Percentiles rank a stretch among this genome's conserved stretches.
Conservation (phyloP, 2,329 filamentous ascomycete species). For the Falciphora oryzae region DNA sequence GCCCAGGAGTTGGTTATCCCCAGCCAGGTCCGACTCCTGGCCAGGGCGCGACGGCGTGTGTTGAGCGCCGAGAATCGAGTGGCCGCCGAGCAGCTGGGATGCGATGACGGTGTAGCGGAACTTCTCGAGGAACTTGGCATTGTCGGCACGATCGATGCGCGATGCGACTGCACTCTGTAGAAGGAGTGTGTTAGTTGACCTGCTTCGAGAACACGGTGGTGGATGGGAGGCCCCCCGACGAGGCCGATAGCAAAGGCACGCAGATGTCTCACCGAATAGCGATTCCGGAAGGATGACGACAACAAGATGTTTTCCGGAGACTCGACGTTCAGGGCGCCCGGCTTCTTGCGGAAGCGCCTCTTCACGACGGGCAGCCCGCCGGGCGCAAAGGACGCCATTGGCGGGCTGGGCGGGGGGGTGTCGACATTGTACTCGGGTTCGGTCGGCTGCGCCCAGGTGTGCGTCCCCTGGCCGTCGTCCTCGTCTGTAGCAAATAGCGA, state of each 20-base stretch:
- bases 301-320: slow-evolving; percentile 34
- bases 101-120: slow-evolving; percentile 92
- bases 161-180: slow-evolving; percentile 62
- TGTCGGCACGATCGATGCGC: slow-evolving; percentile 69
- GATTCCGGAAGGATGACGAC: slow-evolving; percentile 40
- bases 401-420: slow-evolving; percentile 36
- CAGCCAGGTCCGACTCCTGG: slow-evolving; percentile 15
- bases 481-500: slow-evolving; percentile 32
- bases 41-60: slow-evolving; percentile 12
- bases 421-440: slow-evolving; percentile 27
- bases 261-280: slow-evolving; percentile 43
- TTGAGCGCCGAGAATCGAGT: slow-evolving; percentile 46
- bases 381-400: slow-evolving; percentile 50
- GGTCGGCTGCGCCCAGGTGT: slow-evolving; percentile 39
- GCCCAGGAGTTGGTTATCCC: slow-evolving; percentile 16
- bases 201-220: neutral
- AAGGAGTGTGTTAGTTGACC: slow-evolving; percentile 1
- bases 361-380: slow-evolving; percentile 49
- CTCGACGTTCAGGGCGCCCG: slow-evolving; percentile 38
- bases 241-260: slow-evolving; percentile 8
- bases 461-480: slow-evolving; percentile 38
- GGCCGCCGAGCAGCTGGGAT: slow-evolving; percentile 77
- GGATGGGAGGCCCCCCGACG: neutral
- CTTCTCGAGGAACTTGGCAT: slow-evolving; percentile 80
- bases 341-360: slow-evolving; percentile 46